These are phyloP conservation scores for Thraustotheca clavata DNA, from an alignment of 352 stramenopile genomes.

Conservation along the genomic window DNA sequence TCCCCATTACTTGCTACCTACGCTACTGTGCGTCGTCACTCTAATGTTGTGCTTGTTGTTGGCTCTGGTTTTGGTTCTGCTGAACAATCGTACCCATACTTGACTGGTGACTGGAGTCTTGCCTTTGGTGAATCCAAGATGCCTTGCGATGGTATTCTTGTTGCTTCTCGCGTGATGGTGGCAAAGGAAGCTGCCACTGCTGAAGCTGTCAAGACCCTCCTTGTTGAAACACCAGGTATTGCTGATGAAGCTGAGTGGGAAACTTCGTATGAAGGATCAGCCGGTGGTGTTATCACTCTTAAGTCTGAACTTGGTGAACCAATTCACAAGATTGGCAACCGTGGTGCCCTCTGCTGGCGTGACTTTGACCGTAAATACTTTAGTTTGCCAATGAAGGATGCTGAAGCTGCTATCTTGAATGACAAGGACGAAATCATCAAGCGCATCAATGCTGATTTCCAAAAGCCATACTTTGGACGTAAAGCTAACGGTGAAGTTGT, in stretches of 20 bases:
- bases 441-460: slow-evolving; percentile 78
- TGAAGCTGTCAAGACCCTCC: slow-evolving; percentile 71
- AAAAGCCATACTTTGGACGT: slow-evolving; percentile 85
- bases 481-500: slow-evolving; percentile 39
- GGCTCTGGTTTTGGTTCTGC: slow-evolving; percentile 84
- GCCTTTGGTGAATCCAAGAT: slow-evolving; percentile 45
- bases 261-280: slow-evolving; percentile 53
- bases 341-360: slow-evolving; percentile 63
- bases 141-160: slow-evolving; percentile 70
- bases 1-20: slow-evolving; percentile 62
- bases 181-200: slow-evolving; percentile 82
- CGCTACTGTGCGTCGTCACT: slow-evolving; percentile 56
- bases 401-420: slow-evolving; percentile 48
- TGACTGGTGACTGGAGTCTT: slow-evolving; percentile 79
- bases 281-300: slow-evolving; percentile 72
- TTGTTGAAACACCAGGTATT: slow-evolving; percentile 72
- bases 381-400: slow-evolving; percentile 54
- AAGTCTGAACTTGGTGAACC: slow-evolving; percentile 77
- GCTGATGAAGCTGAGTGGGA: slow-evolving; percentile 68
- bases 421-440: slow-evolving; percentile 73
- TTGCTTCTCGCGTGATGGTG: slow-evolving; percentile 80
- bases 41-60: slow-evolving; percentile 80
- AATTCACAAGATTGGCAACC: slow-evolving; percentile 81
- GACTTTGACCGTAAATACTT: slow-evolving; percentile 86
- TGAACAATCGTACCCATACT: slow-evolving; percentile 65